Conservation (phyloP, 2,329 filamentous ascomycete species). For the Fusarium pseudonygamai region DNA sequence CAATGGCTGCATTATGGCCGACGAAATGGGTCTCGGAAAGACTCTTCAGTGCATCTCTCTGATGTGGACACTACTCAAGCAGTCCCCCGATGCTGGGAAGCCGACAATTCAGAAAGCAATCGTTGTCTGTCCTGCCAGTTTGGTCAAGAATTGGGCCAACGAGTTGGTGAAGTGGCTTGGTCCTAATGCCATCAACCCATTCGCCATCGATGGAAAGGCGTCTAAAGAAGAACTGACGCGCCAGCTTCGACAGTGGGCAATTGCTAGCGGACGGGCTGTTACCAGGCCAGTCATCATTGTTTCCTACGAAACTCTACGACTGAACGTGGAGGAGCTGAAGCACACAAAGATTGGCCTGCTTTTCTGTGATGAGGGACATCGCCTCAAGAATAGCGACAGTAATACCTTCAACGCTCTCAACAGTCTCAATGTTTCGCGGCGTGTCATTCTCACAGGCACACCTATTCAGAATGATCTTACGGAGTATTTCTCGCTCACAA, state of each 20-base stretch:
- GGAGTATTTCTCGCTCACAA: constrained; percentile 95
- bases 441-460: constrained; percentile 95
- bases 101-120: constrained; percentile 95
- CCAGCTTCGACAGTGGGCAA: constrained; percentile 94
- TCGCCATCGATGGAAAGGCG: constrained; percentile 96
- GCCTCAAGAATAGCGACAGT: constrained; percentile 95
- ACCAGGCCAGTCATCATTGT: constrained; percentile 96
- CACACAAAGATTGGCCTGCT: constrained; percentile 91
- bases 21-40: constrained; percentile 98
- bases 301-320: constrained; percentile 92
- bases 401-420: constrained; percentile 94
- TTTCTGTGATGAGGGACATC: constrained; percentile 95
- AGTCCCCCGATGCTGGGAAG: constrained; percentile 95
- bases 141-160: constrained; percentile 98
- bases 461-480: constrained; percentile 99
- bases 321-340: constrained; percentile 90
- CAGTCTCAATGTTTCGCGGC: constrained; percentile 85
- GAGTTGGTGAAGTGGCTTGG: constrained; percentile 97
- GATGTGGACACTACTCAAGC: constrained; percentile 96
- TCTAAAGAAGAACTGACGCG: constrained; percentile 91
- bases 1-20: constrained; percentile 98
- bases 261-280: constrained; percentile 86
- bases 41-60: constrained; percentile 96
- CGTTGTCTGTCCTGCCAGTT: constrained; percentile 94
- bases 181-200: constrained; percentile 87